Percentiles rank a stretch among this genome's conserved stretches.
These are phyloP conservation scores for Ophiostoma sp. DNA, from an alignment of 2,329 filamentous ascomycete genomes.

Conservation along the genomic window DNA sequence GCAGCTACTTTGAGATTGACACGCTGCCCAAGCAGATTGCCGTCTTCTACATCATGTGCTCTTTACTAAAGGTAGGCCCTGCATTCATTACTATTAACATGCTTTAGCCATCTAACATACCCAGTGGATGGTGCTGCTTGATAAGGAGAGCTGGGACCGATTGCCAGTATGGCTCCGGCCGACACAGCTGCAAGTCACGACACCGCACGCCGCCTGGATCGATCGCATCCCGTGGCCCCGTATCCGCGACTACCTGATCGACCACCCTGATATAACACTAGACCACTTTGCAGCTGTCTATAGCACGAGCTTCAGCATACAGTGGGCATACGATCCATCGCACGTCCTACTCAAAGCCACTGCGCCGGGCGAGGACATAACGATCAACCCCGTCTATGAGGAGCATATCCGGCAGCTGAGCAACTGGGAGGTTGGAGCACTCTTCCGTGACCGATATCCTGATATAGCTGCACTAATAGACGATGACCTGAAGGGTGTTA, in stretches of 20 bases:
- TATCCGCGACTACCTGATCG: conserved; percentile 27
- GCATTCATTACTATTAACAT: background rate
- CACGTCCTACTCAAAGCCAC: conserved; percentile 29
- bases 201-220: conserved; percentile 32
- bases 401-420: background rate
- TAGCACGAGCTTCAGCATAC: conserved; percentile 32
- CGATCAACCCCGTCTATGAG: background rate
- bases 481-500: background rate
- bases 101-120: background rate
- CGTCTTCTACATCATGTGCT: conserved; percentile 32
- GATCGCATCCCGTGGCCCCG: conserved; percentile 34
- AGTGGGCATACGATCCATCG: conserved; percentile 32
- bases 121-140: conserved; percentile 26
- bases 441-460: background rate
- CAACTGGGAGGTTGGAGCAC: background rate
- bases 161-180: conserved; percentile 33
- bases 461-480: conserved; percentile 5
- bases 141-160: conserved; percentile 32
- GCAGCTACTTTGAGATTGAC: conserved; percentile 33
- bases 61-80: conserved; percentile 32
- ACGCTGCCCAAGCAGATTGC: conserved; percentile 31
- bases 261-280: conserved; percentile 29
- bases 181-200: conserved; percentile 29
- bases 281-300: conserved; percentile 33
- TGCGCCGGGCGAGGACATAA: conserved; percentile 3